A percentile compares a stretch with the other conserved stretches of the same genome.
These are phyloP conservation scores for Penicillium sp. DNA, from an alignment of 2,329 filamentous ascomycete species.

Conservation along the genomic window DNA sequence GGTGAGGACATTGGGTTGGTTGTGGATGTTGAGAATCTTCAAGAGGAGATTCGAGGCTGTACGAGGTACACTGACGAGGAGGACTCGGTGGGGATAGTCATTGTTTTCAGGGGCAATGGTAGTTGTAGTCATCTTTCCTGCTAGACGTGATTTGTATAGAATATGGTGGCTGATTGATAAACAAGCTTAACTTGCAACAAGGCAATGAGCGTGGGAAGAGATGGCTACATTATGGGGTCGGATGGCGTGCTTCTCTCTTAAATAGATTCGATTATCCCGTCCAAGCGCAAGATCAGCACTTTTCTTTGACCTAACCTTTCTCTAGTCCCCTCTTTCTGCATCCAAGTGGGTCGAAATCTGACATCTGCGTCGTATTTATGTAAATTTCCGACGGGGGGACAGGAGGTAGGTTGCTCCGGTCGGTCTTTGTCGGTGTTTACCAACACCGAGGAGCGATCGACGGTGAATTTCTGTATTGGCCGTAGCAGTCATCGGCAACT, in stretches of 20 bases:
- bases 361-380: neutral
- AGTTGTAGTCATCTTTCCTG: conserved; percentile 1
- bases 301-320: too few relatives aligned
- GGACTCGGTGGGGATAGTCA: neutral
- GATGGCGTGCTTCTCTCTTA: conserved; percentile 6
- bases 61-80: conserved; percentile 13
- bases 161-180: neutral
- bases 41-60: conserved; percentile 18
- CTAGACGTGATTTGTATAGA: neutral
- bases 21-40: conserved; percentile 13
- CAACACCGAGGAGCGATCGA: neutral
- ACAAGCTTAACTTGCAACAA: conserved; percentile 3
- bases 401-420: neutral
- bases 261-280: neutral
- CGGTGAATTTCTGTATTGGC: neutral
- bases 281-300: too few relatives aligned
- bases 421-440: neutral
- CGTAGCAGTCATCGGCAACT: neutral
- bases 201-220: conserved; percentile 1
- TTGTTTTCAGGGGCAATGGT: neutral
- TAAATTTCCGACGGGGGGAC: neutral
- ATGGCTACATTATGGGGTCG: neutral
- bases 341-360: neutral
- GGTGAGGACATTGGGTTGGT: conserved; percentile 12
- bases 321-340: neutral